A percentile compares a stretch with the other conserved stretches of the same genome.
Conservation (phyloP, 441 rosid species). For the Populus hybrid region DNA sequence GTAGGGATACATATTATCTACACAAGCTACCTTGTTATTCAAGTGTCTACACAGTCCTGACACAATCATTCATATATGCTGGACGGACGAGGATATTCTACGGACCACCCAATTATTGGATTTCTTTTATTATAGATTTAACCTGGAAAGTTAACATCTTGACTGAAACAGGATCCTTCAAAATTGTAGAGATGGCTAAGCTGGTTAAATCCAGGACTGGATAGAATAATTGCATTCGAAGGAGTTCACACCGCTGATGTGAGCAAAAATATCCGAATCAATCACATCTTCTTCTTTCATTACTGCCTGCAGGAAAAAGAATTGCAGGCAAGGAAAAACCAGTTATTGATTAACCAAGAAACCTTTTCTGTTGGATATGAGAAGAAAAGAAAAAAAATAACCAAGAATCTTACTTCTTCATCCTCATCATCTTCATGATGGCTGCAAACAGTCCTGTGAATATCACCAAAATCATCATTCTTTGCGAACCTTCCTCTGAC, state of each 20-base stretch:
- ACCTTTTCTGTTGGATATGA: neutral
- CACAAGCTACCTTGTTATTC: constrained; percentile 30
- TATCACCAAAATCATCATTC: constrained; percentile 76
- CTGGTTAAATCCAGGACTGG: constrained; percentile 66
- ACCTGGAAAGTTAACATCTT: constrained; percentile 23
- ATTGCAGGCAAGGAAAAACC: neutral
- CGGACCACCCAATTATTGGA: constrained; percentile 16
- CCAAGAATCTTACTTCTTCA: constrained; percentile 35
- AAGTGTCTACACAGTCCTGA: constrained; percentile 26
- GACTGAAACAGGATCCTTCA: constrained; percentile 40
- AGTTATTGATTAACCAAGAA: neutral
- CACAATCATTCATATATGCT: constrained; percentile 18
- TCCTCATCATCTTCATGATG: constrained; percentile 65
- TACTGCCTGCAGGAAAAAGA: constrained; percentile 42
- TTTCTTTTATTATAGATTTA: neutral
- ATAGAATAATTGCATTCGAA: constrained; percentile 78
- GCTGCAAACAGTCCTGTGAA: constrained; percentile 18
- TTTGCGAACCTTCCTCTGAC: constrained; percentile 96
- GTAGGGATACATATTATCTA: constrained; percentile 20
- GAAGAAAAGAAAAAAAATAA: neutral
- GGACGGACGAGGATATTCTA: constrained; percentile 34
- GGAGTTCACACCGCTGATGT: constrained; percentile 81
- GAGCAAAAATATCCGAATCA: constrained; percentile 81
- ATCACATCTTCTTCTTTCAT: constrained; percentile 77
- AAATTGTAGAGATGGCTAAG: constrained; percentile 33